A percentile compares a stretch with the other conserved stretches of the same genome.
Conservation (phyloP, 2,329 filamentous ascomycete genomes). For the Epichloe scottii region DNA sequence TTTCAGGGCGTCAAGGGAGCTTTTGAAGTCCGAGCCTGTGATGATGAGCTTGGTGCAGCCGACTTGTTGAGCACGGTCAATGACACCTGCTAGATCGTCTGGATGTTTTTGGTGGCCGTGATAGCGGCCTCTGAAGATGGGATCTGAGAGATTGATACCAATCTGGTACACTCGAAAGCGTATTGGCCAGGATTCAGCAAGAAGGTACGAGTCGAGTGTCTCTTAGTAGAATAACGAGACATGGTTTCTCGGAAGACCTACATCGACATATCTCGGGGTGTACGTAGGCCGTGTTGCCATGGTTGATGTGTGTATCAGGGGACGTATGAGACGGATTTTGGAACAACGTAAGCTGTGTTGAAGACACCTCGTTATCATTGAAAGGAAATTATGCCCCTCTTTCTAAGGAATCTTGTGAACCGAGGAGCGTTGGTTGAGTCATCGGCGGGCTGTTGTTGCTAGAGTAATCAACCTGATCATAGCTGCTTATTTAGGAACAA, state of each 20-base stretch:
- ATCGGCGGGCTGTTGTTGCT: not conserved
- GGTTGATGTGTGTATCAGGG: slow-evolving; percentile 5
- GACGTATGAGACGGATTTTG: not conserved
- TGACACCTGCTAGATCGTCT: slow-evolving; percentile 61
- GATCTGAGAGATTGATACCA: slow-evolving; percentile 91
- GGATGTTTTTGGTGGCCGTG: slow-evolving; percentile 66
- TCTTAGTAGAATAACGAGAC: not conserved
- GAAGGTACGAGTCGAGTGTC: not conserved
- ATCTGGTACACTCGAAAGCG: slow-evolving; percentile 36
- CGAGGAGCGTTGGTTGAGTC: not conserved
- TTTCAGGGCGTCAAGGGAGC: slow-evolving; percentile 61
- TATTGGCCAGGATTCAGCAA: not conserved
- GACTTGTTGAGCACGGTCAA: slow-evolving; percentile 63
- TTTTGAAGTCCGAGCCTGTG: slow-evolving; percentile 76
- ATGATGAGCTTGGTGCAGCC: slow-evolving; percentile 87
- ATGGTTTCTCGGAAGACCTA: slow-evolving; percentile 17
- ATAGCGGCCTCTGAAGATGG: slow-evolving; percentile 75
- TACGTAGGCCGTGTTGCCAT: slow-evolving; percentile 19
- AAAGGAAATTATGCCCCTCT: not conserved
- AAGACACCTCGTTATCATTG: slow-evolving; percentile 3
- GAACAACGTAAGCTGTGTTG: not conserved
- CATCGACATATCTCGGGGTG: slow-evolving; percentile 48
- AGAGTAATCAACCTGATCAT: too few species aligned
- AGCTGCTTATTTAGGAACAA: too few species aligned
- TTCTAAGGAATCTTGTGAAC: not conserved